Conservation (phyloP, 2,329 filamentous ascomycete genomes). For the Botrytis tulipae region DNA sequence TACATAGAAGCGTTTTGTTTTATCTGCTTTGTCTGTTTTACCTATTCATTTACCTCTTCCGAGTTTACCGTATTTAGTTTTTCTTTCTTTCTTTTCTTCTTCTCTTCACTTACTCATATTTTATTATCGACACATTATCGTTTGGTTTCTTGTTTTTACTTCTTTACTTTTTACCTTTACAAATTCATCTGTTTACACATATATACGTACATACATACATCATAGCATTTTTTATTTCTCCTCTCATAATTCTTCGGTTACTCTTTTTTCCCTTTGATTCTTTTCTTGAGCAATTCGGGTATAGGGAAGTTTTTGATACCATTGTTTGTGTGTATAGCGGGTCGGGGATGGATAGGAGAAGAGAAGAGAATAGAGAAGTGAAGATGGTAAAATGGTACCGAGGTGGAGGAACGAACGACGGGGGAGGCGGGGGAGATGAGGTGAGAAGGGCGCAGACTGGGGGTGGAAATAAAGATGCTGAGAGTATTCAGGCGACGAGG, state of each 20-base stretch:
- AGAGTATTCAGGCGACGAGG: background rate
- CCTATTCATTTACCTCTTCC: background rate
- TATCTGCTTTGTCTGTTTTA: background rate
- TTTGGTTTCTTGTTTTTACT: constrained; percentile 6
- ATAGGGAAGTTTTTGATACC: constrained; percentile 15
- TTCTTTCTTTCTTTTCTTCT: background rate
- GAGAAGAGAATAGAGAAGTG: background rate
- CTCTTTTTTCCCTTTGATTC: background rate
- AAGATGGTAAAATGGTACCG: background rate
- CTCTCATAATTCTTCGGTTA: background rate
- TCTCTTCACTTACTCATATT: background rate
- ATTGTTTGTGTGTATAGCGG: constrained; percentile 5
- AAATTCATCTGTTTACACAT: background rate
- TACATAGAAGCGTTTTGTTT: constrained; percentile 16
- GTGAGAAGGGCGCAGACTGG: background rate
- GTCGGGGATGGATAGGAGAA: background rate
- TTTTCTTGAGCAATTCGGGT: background rate
- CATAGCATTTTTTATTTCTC: background rate
- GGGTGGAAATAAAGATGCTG: background rate
- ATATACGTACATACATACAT: background rate
- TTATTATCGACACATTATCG: background rate
- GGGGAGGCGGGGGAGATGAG: background rate
- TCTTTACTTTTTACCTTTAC: background rate
- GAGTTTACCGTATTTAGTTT: background rate
- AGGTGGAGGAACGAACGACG: background rate